phyloP scores from a whole-genome alignment of 495 filamentous ascomycete species.

The Neurospora sp. region DNA sequence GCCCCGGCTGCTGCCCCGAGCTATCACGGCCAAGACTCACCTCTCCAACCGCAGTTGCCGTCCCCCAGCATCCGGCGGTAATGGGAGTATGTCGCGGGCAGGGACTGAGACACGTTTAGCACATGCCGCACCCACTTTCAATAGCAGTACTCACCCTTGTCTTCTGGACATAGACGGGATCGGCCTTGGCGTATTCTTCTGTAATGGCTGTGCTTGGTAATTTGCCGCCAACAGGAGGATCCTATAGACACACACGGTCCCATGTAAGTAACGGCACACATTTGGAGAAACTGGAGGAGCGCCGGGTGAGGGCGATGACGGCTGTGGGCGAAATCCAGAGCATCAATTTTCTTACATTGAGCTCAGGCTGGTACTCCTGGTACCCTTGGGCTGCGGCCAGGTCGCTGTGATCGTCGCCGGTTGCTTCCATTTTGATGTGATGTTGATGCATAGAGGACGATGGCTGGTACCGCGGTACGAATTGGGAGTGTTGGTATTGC shows the following conservation, averaged over 20 bases:
- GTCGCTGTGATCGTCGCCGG: conserved; percentile 33
- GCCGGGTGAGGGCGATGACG: not conserved
- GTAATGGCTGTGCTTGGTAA: conserved; percentile 69
- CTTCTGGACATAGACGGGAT: conserved; percentile 74
- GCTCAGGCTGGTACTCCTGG: conserved; percentile 53
- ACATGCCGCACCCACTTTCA: conserved; percentile 5
- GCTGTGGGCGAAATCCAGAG: not conserved
- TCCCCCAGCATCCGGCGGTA: conserved; percentile 85
- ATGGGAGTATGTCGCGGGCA: conserved; percentile 76
- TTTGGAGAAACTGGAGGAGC: not conserved
- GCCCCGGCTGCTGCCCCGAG: not conserved
- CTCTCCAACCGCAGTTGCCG: conserved; percentile 96
- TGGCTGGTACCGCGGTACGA: conserved; percentile 7
- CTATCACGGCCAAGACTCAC: conserved; percentile 38
- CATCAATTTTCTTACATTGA: conserved; percentile 40
- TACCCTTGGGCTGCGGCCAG: conserved; percentile 42
- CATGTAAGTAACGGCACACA: conserved; percentile 6
- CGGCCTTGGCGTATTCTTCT: conserved; percentile 82
- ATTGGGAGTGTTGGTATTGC: conserved; percentile 14
- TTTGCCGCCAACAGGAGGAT: conserved; percentile 69
- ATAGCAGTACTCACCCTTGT: conserved; percentile 54
- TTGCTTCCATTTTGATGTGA: conserved; percentile 31
- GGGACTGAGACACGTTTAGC: conserved; percentile 41
- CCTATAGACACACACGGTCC: conserved; percentile 39
- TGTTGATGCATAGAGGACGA: conserved; percentile 4